A percentile compares a stretch with the other conserved stretches of the same genome.
Conservation (phyloP, 345 rosid genomes). For the Gynandropsis gynandra region DNA sequence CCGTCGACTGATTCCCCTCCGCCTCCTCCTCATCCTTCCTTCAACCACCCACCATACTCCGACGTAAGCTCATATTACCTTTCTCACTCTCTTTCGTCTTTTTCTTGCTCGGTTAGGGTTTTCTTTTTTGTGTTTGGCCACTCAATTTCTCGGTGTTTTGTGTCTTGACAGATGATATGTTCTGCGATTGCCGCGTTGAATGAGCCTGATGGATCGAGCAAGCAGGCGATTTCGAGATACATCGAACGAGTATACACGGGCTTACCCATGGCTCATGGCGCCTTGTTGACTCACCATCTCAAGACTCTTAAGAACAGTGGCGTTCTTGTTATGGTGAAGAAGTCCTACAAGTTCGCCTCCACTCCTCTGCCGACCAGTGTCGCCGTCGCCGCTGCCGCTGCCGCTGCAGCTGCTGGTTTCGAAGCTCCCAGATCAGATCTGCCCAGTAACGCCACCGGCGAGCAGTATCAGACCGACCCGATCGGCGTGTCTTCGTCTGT, state of each 20-base stretch:
- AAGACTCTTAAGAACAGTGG: conserved; percentile 53
- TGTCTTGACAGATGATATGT: conserved; percentile 48
- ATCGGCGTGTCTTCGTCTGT: too few relatives aligned
- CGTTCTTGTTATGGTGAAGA: conserved; percentile 43
- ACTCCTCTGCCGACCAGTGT: neutral
- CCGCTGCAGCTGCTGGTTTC: conserved; percentile 15
- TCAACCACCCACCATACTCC: conserved; percentile 17
- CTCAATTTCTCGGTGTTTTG: neutral
- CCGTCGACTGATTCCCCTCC: neutral
- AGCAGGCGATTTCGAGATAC: conserved; percentile 60
- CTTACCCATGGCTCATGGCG: conserved; percentile 46
- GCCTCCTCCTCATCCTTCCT: conserved; percentile 1
- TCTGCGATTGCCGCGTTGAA: conserved; percentile 63
- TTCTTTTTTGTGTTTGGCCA: neutral
- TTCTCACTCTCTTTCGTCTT: conserved; percentile 1
- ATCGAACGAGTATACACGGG: conserved; percentile 38
- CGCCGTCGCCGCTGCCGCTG: conserved; percentile 16
- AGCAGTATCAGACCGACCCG: conserved; percentile 5
- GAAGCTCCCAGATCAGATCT: conserved; percentile 23
- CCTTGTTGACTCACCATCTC: conserved; percentile 54
- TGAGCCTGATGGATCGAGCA: conserved; percentile 73
- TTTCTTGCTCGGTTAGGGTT: neutral
- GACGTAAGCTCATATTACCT: conserved; percentile 16
- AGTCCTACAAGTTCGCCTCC: conserved; percentile 49
- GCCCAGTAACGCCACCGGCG: conserved; percentile 3